Percentiles rank a stretch among this genome's conserved stretches.
Conservation (phyloP, 345 rosid species). For the Hypericum androsaemum region DNA sequence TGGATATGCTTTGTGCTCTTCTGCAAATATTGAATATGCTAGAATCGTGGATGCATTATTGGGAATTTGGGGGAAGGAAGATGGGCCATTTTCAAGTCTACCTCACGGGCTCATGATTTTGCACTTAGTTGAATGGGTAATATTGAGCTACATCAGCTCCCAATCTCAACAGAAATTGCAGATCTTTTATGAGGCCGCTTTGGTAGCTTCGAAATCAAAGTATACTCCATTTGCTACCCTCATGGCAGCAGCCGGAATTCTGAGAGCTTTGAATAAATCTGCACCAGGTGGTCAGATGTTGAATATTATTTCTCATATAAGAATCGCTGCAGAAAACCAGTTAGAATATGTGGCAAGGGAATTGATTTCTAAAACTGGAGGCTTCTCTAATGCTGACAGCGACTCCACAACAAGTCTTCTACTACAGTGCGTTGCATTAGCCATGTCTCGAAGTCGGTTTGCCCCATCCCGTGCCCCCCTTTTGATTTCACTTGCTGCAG, state of each 20-base stretch:
- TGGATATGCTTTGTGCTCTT: constrained; percentile 68
- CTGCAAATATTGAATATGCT: constrained; percentile 30
- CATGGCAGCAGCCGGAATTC: constrained; percentile 69
- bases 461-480: constrained; percentile 44
- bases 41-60: constrained; percentile 45
- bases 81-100: constrained; percentile 40
- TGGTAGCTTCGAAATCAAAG: constrained; percentile 34
- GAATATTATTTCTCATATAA: constrained; percentile 35
- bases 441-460: constrained; percentile 67
- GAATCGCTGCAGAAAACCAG: constrained; percentile 47
- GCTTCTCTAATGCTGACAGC: constrained; percentile 12
- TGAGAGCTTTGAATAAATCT: constrained; percentile 51
- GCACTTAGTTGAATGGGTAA: constrained; percentile 78
- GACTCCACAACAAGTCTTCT: constrained; percentile 29
- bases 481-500: constrained; percentile 53
- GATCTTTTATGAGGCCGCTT: constrained; percentile 25
- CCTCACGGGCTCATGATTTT: constrained; percentile 64
- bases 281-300: constrained; percentile 25
- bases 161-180: constrained; percentile 33
- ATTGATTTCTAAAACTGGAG: constrained; percentile 33
- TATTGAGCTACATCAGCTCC: constrained; percentile 48
- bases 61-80: constrained; percentile 52
- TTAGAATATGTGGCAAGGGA: constrained; percentile 36
- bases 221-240: constrained; percentile 41
- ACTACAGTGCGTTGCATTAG: constrained; percentile 55